These are phyloP conservation scores for Bigelowiella natans DNA, from an alignment of 78 protist genomes.

Conservation along the genomic window DNA sequence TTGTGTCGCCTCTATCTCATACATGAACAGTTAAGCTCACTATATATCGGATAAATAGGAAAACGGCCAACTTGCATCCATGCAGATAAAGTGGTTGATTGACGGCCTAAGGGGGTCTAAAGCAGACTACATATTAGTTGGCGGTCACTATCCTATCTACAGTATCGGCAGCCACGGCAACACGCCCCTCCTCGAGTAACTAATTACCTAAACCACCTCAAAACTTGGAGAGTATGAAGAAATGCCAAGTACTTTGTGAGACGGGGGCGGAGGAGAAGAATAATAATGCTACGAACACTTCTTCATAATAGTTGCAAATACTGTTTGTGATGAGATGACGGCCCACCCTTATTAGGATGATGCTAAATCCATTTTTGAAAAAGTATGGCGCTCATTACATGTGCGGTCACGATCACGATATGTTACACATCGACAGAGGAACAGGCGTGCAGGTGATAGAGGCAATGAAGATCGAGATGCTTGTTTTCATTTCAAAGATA, in stretches of 20 bases:
- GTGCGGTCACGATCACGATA: background rate
- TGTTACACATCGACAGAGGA: background rate
- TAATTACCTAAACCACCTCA: no score
- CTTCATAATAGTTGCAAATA: no score
- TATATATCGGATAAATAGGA: no score
- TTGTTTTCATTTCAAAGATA: no score
- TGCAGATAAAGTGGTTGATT: background rate
- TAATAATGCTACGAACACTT: no score
- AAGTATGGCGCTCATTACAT: background rate
- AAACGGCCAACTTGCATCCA: background rate
- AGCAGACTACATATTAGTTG: background rate
- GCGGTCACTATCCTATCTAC: background rate
- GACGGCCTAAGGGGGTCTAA: background rate
- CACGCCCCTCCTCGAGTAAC: background rate
- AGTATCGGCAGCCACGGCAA: background rate
- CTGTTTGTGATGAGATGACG: no score
- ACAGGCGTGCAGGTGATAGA: background rate
- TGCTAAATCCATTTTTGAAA: background rate
- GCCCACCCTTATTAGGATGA: no score
- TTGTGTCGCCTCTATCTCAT: no score
- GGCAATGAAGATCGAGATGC: background rate
- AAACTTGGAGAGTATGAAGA: no score
- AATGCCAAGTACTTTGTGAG: no score
- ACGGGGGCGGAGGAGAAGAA: no score
- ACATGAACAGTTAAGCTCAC: no score